A percentile compares a stretch with the other conserved stretches of the same genome.
phyloP scores from a whole-genome alignment of 768 basidiomycete species.

The Hericium erinaceus region DNA sequence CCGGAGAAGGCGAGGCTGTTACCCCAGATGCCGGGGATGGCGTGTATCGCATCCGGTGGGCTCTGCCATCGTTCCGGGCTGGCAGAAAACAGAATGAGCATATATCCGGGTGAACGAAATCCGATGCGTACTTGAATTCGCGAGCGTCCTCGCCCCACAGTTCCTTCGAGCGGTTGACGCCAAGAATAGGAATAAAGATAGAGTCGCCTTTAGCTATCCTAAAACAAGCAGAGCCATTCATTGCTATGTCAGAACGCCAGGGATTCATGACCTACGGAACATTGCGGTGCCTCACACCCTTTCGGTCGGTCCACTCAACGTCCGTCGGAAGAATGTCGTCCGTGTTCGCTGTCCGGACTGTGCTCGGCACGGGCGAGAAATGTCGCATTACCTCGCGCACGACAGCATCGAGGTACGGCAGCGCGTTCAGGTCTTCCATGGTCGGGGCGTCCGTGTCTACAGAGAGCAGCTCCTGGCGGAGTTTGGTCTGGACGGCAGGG shows the following conservation, averaged over 20 bases:
- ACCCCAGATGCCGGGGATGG: constrained; percentile 18
- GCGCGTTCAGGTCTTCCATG: constrained; percentile 23
- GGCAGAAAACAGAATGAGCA: neutral
- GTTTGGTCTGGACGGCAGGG: constrained; percentile 22
- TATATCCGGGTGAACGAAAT: neutral
- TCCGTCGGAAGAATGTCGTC: constrained; percentile 25
- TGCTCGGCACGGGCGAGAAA: constrained; percentile 16
- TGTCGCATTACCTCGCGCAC: constrained; percentile 22
- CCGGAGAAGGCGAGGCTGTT: constrained; percentile 20
- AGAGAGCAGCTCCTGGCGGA: constrained; percentile 24
- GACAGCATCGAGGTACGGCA: constrained; percentile 25
- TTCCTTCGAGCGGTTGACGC: constrained; percentile 20
- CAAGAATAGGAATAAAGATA: constrained; percentile 22
- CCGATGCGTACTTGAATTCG: constrained; percentile 21
- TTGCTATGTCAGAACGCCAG: neutral
- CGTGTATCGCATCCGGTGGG: constrained; percentile 5
- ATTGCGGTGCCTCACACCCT: constrained; percentile 4
- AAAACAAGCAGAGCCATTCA: neutral
- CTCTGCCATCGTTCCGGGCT: constrained; percentile 22
- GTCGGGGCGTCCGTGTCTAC: constrained; percentile 14
- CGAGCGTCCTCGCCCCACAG: constrained; percentile 32
- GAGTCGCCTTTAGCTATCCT: constrained; percentile 16
- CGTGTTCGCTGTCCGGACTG: constrained; percentile 15
- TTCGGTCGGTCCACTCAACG: constrained; percentile 13
- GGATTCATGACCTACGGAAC: constrained; percentile 8